Conservation (phyloP, 2,329 filamentous ascomycete genomes). For the Iodosphaeria phyllophila region DNA sequence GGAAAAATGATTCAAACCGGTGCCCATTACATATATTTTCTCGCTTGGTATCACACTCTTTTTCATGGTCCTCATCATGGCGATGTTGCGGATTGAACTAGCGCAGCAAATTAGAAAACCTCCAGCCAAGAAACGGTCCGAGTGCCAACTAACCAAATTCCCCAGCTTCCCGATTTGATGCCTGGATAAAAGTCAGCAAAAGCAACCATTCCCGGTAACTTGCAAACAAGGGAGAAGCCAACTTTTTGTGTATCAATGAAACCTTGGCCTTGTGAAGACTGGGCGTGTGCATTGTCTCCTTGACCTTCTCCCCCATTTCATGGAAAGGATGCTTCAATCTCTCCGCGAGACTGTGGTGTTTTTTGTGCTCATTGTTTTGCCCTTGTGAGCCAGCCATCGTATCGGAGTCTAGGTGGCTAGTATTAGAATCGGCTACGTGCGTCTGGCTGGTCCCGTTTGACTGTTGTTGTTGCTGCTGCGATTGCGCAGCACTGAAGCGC, state of each 20-base stretch:
- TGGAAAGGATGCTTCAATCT: slow-evolving; percentile 30
- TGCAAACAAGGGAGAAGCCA: slow-evolving; percentile 2
- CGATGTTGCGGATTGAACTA: slow-evolving; percentile 74
- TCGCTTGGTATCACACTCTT: slow-evolving; percentile 66
- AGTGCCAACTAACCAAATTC: slow-evolving; percentile 29
- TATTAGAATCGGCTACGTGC: too few species aligned
- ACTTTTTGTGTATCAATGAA: slow-evolving; percentile 40
- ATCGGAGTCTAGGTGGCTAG: too few species aligned
- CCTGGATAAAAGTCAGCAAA: slow-evolving; percentile 9
- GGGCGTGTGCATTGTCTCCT: too few species aligned
- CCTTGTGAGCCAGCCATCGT: too few species aligned
- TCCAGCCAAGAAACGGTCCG: slow-evolving; percentile 1
- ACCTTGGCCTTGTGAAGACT: slow-evolving; percentile 39
- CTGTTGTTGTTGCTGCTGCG: too few species aligned
- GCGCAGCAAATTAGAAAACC: slow-evolving; percentile 3
- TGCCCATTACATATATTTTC: slow-evolving; percentile 51
- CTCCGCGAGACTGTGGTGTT: slow-evolving; percentile 19
- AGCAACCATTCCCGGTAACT: background rate
- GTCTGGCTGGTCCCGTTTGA: too few species aligned
- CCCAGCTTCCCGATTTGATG: slow-evolving; percentile 43
- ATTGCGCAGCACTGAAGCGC: too few species aligned
- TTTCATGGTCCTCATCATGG: slow-evolving; percentile 84
- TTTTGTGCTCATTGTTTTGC: too few species aligned
- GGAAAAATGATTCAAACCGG: slow-evolving; percentile 81
- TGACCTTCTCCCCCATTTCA: slow-evolving; percentile 31